Percentiles rank a stretch among this genome's conserved stretches.
Conservation (phyloP, 805 yeast species). For the Martiniozyma abietophila region DNA sequence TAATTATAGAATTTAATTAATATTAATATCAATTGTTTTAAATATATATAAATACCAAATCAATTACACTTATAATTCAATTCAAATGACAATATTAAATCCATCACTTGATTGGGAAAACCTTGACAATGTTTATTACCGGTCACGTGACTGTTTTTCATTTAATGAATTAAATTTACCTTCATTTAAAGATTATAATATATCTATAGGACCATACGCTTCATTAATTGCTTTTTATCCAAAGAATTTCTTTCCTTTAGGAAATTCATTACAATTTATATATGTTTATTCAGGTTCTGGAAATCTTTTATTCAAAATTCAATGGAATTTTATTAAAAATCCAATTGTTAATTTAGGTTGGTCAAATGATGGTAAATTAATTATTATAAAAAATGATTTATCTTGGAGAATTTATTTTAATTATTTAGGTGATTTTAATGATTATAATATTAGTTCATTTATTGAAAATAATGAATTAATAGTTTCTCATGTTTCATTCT, state of each 20-base stretch:
- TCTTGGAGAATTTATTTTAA: constrained; percentile 51
- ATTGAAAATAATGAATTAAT: too few species aligned
- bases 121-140: constrained; percentile 60
- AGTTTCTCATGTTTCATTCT: too few species aligned
- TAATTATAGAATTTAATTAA: too few species aligned
- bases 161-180: too few species aligned
- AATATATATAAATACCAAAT: too few species aligned
- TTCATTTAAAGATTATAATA: constrained; percentile 30
- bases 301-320: constrained; percentile 20
- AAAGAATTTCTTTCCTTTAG: constrained; percentile 11
- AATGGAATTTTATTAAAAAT: constrained; percentile 41
- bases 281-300: constrained; percentile 30
- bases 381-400: constrained; percentile 46
- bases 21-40: too few species aligned
- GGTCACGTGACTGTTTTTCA: constrained; percentile 54
- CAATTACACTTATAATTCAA: too few species aligned
- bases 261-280: constrained; percentile 14
- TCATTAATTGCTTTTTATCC: constrained; percentile 48
- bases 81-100: constrained; percentile 19
- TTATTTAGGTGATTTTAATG: constrained; percentile 59
- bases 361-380: constrained; percentile 42
- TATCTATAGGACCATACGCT: constrained; percentile 42
- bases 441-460: too few species aligned
- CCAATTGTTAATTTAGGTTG: constrained; percentile 44
- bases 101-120: constrained; percentile 60